Conservation (phyloP, 208 protist genomes). For the Acanthamoeba quina region DNA sequence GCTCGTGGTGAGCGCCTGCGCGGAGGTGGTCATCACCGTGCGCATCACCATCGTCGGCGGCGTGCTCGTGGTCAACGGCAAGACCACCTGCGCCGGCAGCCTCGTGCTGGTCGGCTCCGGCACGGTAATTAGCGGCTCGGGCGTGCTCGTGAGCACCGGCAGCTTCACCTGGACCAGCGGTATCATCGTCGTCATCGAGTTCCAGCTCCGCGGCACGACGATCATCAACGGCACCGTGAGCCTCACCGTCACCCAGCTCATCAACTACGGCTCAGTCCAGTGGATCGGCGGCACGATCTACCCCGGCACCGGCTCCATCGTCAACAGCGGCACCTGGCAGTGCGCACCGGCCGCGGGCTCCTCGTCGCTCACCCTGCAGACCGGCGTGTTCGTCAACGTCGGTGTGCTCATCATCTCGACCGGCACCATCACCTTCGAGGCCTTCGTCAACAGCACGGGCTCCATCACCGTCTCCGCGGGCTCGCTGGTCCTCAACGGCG, state of each 20-base stretch:
- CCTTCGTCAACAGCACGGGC: conserved; percentile 41
- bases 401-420: not conserved
- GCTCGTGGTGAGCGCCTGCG: not conserved
- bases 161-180: conserved; percentile 33
- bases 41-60: conserved; percentile 19
- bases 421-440: conserved; percentile 16
- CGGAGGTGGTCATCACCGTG: not conserved
- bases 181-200: not conserved
- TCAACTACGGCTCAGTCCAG: conserved; percentile 40
- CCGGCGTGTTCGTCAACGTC: conserved; percentile 17
- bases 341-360: not conserved
- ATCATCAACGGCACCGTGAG: conserved; percentile 1
- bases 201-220: conserved; percentile 7
- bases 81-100: not conserved
- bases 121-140: conserved; percentile 19
- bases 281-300: conserved; percentile 30
- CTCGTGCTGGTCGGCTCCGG: conserved; percentile 21
- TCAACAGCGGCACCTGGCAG: conserved; percentile 57
- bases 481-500: conserved; percentile 46
- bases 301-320: conserved; percentile 21
- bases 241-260: not conserved
- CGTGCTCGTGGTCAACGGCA: conserved; percentile 14
- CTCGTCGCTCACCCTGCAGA: not conserved
- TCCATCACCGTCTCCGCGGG: conserved; percentile 6
- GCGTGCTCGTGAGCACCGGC: conserved; percentile 4